phyloP scores from a whole-genome alignment of 495 filamentous ascomycete genomes.

The Aspergillus hancockii region DNA sequence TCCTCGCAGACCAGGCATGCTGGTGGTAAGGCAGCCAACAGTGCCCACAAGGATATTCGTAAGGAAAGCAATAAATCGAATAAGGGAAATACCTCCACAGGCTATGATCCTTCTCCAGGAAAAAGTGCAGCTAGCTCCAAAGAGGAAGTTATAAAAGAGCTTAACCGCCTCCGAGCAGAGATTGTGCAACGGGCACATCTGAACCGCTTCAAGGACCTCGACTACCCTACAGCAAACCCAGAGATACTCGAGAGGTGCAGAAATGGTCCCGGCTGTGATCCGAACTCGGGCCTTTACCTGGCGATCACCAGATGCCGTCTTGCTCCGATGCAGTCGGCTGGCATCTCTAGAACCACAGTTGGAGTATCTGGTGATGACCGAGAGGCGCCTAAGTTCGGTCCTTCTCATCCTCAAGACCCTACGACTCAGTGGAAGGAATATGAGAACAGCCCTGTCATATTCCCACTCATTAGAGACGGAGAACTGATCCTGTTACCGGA shows the following conservation, averaged over 20 bases:
- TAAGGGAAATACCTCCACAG: background rate
- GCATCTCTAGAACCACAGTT: too few relatives aligned
- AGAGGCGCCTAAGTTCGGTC: background rate
- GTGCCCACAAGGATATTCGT: background rate
- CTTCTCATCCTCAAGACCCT: background rate
- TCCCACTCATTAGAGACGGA: slow-evolving; percentile 21
- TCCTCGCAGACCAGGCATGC: background rate
- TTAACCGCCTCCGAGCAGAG: slow-evolving; percentile 18
- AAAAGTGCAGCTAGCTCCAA: background rate
- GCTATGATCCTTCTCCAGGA: background rate
- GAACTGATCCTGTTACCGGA: slow-evolving; percentile 10
- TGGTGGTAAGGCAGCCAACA: background rate
- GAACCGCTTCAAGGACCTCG: slow-evolving; percentile 12
- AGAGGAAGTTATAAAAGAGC: slow-evolving; percentile 13
- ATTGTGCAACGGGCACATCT: slow-evolving; percentile 18
- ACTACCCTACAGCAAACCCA: slow-evolving; percentile 15
- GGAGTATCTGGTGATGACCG: background rate
- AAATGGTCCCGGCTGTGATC: slow-evolving; percentile 26
- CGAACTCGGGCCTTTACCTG: slow-evolving; percentile 15
- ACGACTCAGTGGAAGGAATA: slow-evolving; percentile 20
- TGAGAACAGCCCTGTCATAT: slow-evolving; percentile 10
- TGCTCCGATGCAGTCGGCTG: background rate
- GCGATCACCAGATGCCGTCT: slow-evolving; percentile 14
- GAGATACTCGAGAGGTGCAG: slow-evolving; percentile 21
- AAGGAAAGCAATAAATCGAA: background rate